Percentiles rank a stretch among this genome's conserved stretches.
phyloP scores from a whole-genome alignment of 208 protist species.

The Acanthamoeba lenticulata region DNA sequence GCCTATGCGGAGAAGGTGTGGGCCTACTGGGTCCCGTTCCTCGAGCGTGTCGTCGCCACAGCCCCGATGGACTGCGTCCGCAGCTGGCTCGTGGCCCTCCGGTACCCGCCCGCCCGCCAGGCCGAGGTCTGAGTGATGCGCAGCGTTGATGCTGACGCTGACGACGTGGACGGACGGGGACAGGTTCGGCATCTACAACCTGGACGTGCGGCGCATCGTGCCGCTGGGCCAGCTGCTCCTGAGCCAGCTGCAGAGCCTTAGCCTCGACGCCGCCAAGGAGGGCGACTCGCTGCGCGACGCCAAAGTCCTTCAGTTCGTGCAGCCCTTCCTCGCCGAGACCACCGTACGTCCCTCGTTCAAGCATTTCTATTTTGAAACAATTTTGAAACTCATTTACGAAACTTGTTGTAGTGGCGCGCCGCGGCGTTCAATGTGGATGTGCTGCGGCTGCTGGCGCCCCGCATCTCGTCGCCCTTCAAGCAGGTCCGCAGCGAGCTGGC shows the following conservation, averaged over 20 bases:
- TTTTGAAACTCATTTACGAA: background rate
- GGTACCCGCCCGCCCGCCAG: too few relatives aligned
- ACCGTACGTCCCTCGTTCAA: background rate
- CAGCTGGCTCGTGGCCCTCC: background rate
- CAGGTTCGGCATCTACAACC: constrained; percentile 36
- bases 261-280: background rate
- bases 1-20: background rate
- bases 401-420: background rate
- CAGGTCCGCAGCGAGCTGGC: background rate
- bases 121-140: too few relatives aligned
- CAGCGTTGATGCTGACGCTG: background rate
- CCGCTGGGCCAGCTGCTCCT: background rate
- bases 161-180: background rate
- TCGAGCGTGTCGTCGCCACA: background rate
- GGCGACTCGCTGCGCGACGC: constrained; percentile 3
- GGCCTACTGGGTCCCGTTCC: background rate
- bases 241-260: background rate
- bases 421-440: background rate
- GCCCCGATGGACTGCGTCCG: background rate
- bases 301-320: constrained; percentile 47
- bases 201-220: background rate
- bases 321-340: background rate
- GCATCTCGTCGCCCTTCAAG: background rate
- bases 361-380: background rate
- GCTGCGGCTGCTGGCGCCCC: background rate